A percentile compares a stretch with the other conserved stretches of the same genome.
These are phyloP conservation scores for Sisymbrium irio DNA, from an alignment of 345 rosid species.

Conservation along the genomic window DNA sequence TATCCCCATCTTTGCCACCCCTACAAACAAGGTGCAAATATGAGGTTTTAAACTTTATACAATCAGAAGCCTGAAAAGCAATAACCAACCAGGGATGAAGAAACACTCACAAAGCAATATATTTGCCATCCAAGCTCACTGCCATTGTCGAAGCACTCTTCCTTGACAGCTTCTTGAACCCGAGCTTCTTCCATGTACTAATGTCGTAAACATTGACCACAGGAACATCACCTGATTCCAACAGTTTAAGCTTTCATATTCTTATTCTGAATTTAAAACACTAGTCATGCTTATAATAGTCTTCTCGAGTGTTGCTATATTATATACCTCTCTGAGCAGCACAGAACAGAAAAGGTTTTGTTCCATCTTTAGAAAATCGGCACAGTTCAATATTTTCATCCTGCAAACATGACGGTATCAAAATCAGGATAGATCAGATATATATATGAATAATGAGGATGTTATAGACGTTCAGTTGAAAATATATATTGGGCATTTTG, in stretches of 20 bases:
- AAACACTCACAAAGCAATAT: conserved; percentile 76
- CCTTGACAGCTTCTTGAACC: conserved; percentile 76
- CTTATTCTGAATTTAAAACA: background rate
- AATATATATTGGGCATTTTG: background rate
- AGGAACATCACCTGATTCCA: conserved; percentile 59
- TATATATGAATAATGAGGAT: background rate
- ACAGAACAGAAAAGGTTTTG: conserved; percentile 87
- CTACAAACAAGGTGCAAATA: conserved; percentile 31
- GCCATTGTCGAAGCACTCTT: conserved; percentile 83
- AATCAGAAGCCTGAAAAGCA: background rate
- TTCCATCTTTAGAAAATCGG: conserved; percentile 89
- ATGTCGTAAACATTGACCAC: conserved; percentile 79
- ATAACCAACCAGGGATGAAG: background rate
- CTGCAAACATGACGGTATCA: conserved; percentile 38
- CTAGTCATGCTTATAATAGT: background rate
- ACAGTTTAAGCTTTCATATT: conserved; percentile 17
- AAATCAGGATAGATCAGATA: background rate
- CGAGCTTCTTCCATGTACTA: conserved; percentile 91
- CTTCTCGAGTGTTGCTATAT: background rate
- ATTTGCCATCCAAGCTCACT: conserved; percentile 90
- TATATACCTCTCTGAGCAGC: conserved; percentile 65
- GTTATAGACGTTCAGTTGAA: background rate
- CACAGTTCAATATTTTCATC: conserved; percentile 85
- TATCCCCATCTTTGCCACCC: conserved; percentile 91
- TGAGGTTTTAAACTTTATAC: background rate